Conservation (phyloP, 176 grass and related monocot genomes). For the Bolboschoenus planiculmis region DNA sequence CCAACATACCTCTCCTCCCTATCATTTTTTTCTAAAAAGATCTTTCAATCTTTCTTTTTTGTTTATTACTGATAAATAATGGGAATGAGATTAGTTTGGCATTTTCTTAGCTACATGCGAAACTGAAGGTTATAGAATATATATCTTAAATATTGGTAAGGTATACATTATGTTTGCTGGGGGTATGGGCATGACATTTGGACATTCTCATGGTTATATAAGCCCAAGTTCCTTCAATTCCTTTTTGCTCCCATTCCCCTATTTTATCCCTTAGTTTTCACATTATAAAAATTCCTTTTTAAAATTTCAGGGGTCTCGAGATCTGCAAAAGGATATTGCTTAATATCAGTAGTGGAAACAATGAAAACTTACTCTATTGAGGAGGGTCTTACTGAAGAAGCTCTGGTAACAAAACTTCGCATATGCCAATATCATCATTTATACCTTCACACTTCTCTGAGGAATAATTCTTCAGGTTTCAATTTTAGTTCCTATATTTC, state of each 20-base stretch:
- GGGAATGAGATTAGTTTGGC: background rate
- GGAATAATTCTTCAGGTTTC: conserved; percentile 88
- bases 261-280: background rate
- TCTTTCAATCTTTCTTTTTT: background rate
- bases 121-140: background rate
- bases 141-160: background rate
- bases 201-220: background rate
- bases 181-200: background rate
- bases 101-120: background rate
- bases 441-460: conserved; percentile 82
- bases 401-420: conserved; percentile 73
- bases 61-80: background rate
- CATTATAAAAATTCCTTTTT: background rate
- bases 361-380: conserved; percentile 97
- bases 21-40: background rate
- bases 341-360: conserved; percentile 86
- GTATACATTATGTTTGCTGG: background rate
- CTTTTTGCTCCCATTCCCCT: background rate
- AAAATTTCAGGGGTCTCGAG: conserved; percentile 58
- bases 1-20: background rate
- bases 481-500: conserved; percentile 12
- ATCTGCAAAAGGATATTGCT: conserved; percentile 91
- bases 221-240: background rate
- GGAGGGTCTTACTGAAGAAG: conserved; percentile 92
- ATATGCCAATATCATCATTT: conserved; percentile 77